A percentile compares a stretch with the other conserved stretches of the same genome.
Conservation (phyloP, 2,329 filamentous ascomycete species). For the Rutstroemia sp. region DNA sequence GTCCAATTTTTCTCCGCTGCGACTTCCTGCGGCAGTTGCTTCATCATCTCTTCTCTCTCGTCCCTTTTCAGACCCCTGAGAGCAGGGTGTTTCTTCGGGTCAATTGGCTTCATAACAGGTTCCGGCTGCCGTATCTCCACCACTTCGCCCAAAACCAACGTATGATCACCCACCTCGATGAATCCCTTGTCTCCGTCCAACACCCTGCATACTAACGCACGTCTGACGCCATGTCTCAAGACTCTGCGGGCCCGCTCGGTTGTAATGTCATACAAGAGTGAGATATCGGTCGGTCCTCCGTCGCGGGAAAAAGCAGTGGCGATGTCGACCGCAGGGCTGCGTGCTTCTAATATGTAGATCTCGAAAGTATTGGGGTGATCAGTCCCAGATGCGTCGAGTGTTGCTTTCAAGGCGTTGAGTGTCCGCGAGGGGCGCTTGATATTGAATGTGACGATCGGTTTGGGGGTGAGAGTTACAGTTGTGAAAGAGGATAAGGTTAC, state of each 20-base stretch:
- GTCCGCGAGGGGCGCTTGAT: slow-evolving; percentile 27
- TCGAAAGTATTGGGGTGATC: background rate
- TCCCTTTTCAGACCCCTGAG: background rate
- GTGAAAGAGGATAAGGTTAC: slow-evolving; percentile 31
- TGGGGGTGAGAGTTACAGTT: slow-evolving; percentile 24
- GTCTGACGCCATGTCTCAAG: slow-evolving; percentile 4
- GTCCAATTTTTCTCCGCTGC: too few species aligned
- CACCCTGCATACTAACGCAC: slow-evolving; percentile 18
- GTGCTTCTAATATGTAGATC: background rate
- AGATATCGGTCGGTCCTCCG: slow-evolving; percentile 19
- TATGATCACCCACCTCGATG: slow-evolving; percentile 25
- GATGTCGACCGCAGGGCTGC: background rate
- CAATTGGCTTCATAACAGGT: background rate
- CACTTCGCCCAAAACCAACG: slow-evolving; percentile 23
- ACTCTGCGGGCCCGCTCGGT: background rate
- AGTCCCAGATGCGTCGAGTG: background rate
- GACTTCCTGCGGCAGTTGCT: too few species aligned
- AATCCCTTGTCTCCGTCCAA: slow-evolving; percentile 7
- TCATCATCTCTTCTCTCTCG: too few species aligned
- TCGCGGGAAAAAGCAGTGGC: background rate
- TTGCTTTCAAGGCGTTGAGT: slow-evolving; percentile 17
- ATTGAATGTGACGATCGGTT: slow-evolving; percentile 29
- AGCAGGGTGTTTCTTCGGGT: background rate
- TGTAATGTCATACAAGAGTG: slow-evolving; percentile 6
- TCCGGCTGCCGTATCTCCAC: slow-evolving; percentile 7